Conservation (phyloP, 139 green algal species). For the Chlamydomonas sphaeroides region DNA sequence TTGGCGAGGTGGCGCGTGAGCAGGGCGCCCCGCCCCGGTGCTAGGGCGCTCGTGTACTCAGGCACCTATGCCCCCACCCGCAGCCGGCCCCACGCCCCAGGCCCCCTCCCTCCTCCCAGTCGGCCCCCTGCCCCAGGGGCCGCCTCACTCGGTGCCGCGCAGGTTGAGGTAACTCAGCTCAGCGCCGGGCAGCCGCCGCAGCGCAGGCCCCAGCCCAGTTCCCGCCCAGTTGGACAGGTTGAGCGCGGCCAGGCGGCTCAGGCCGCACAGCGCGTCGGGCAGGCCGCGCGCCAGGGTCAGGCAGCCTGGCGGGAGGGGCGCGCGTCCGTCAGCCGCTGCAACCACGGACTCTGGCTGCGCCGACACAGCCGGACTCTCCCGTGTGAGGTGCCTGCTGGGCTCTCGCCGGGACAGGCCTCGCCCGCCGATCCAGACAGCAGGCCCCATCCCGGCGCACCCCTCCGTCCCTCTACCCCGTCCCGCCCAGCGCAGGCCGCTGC, state of each 20-base stretch:
- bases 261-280: not conserved
- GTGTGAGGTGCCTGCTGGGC: too few relatives aligned
- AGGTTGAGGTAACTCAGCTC: conserved; percentile 27
- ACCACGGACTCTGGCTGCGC: too few relatives aligned
- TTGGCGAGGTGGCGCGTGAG: not conserved
- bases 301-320: too few relatives aligned
- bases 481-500: not conserved
- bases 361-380: too few relatives aligned
- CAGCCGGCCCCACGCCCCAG: too few relatives aligned
- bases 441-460: not conserved
- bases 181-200: not conserved
- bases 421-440: too few relatives aligned
- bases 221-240: conserved; percentile 19
- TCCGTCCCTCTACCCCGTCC: not conserved
- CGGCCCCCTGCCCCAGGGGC: too few relatives aligned
- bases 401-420: too few relatives aligned
- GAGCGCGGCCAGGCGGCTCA: not conserved
- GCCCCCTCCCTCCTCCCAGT: too few relatives aligned
- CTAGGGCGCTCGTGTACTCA: not conserved
- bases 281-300: not conserved
- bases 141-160: not conserved
- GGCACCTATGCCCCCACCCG: not conserved
- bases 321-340: too few relatives aligned
- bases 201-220: not conserved
- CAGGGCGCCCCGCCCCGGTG: not conserved